Evolutionary conservation across 2,329 filamentous ascomycete species (phyloP).

Genomic region (Penicillium sp.): DNA sequence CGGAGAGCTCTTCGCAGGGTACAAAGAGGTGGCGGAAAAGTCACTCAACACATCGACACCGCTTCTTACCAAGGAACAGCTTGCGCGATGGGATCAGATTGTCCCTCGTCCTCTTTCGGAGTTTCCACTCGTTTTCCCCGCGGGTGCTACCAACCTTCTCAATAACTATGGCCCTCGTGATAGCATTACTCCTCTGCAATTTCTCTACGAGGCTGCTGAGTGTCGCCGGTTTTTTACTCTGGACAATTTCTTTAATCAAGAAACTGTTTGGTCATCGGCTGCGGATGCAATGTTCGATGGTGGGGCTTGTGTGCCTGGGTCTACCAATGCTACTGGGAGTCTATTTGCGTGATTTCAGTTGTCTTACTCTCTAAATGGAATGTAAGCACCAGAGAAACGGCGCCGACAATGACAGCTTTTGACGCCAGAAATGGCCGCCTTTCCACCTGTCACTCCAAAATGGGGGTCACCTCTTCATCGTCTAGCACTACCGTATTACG

Average conservation of each 20-base stretch:
- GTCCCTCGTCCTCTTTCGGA: background rate
- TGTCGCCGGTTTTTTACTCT: conserved; percentile 59
- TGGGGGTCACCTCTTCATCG: no score
- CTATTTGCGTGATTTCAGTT: background rate
- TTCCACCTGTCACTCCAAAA: no score
- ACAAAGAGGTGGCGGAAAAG: no score
- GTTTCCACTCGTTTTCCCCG: background rate
- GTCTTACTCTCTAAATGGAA: no score
- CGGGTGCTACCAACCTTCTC: conserved; percentile 34
- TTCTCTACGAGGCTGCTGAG: conserved; percentile 58
- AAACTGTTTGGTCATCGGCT: conserved; percentile 50
- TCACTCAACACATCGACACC: no score
- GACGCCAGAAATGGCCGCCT: no score
- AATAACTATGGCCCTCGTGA: conserved; percentile 43
- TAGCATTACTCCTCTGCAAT: conserved; percentile 52
- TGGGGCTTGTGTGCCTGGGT: conserved; percentile 3
- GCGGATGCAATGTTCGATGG: conserved; percentile 25
- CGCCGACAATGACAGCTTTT: no score
- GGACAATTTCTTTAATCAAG: conserved; percentile 51
- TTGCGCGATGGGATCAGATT: background rate
- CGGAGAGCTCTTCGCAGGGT: no score
- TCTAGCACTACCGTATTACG: no score
- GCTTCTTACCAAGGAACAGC: background rate
- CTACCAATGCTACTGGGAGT: conserved; percentile 3
- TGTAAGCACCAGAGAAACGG: no score